Evolutionary conservation across 208 protist species (phyloP).

Genomic region (Acanthamoeba quina): DNA sequence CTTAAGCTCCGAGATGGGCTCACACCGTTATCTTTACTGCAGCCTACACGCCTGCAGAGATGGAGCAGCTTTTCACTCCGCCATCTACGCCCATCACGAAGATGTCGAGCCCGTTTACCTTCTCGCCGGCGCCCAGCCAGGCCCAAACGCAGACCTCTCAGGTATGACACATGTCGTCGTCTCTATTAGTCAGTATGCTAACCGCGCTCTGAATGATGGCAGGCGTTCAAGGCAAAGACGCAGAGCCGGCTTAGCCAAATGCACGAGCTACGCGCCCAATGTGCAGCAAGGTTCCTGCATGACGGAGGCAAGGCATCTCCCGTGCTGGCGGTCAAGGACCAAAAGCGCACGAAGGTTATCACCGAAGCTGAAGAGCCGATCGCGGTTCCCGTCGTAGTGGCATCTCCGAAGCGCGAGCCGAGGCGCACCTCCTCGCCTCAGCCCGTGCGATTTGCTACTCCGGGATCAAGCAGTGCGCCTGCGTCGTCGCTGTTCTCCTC

Average conservation of each 20-base stretch:
- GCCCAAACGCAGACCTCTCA: background rate
- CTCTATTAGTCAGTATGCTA: background rate
- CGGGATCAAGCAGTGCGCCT: background rate
- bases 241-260: background rate
- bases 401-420: constrained; percentile 16
- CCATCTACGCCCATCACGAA: background rate
- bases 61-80: background rate
- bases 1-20: background rate
- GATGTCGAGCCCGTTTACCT: background rate
- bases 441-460: background rate
- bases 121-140: background rate
- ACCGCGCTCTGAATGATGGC: background rate
- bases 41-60: background rate
- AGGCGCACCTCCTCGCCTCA: background rate
- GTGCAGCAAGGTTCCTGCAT: background rate
- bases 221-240: background rate
- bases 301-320: background rate
- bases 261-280: background rate
- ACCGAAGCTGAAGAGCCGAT: background rate
- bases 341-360: constrained; percentile 24
- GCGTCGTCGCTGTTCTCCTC: background rate
- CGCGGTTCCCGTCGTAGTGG: background rate
- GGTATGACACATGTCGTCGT: background rate
- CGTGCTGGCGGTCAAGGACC: background rate
- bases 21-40: background rate